Percentiles rank a stretch among this genome's conserved stretches.
Conservation (phyloP, 805 yeast genomes). For the Candida endomychidarum region DNA sequence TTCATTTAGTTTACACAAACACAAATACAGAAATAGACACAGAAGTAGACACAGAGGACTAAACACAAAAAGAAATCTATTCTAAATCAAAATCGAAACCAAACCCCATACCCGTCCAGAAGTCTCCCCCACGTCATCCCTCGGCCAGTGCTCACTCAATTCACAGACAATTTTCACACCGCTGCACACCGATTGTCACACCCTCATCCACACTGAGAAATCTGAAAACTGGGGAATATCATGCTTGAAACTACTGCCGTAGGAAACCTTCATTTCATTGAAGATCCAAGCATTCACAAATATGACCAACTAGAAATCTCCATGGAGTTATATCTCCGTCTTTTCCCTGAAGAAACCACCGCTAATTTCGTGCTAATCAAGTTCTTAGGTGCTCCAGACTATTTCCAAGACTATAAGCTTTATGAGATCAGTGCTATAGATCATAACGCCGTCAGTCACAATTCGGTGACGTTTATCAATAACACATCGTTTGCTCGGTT, state of each 20-base stretch:
- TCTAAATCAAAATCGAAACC: too few relatives aligned
- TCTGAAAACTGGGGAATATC: conserved; percentile 19
- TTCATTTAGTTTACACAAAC: too few relatives aligned
- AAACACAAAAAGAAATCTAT: too few relatives aligned
- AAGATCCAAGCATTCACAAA: conserved; percentile 26
- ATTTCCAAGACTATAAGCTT: conserved; percentile 31
- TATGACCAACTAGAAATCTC: conserved; percentile 33
- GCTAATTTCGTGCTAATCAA: conserved; percentile 33
- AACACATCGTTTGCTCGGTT: conserved; percentile 32
- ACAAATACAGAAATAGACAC: too few relatives aligned
- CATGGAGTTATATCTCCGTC: conserved; percentile 30
- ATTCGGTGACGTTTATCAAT: conserved; percentile 41
- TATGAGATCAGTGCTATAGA: conserved; percentile 36
- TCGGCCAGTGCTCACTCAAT: too few relatives aligned
- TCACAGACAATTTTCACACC: too few relatives aligned
- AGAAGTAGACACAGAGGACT: background rate
- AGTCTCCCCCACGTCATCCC: too few relatives aligned
- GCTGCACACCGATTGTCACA: too few relatives aligned
- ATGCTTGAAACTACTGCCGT: conserved; percentile 18
- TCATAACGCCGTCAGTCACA: conserved; percentile 21
- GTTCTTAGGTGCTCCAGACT: conserved; percentile 40
- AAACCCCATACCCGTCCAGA: too few relatives aligned
- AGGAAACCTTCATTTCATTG: conserved; percentile 31
- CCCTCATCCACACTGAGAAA: background rate
- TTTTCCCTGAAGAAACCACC: conserved; percentile 26